Conservation (phyloP, 2,329 filamentous ascomycete species). For the Fusarium pseudocircinatum region DNA sequence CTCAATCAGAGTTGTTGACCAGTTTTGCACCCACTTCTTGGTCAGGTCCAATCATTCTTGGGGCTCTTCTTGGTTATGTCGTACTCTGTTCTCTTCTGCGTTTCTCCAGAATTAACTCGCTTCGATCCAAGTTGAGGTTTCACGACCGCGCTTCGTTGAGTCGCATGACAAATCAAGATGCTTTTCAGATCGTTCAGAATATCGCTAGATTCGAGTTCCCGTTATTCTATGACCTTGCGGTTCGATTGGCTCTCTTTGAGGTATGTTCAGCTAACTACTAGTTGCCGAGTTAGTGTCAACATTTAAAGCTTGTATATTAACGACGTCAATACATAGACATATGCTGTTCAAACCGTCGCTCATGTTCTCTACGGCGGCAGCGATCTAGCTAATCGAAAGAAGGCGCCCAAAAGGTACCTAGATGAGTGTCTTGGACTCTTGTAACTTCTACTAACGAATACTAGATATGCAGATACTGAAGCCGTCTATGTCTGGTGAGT, state of each 20-base stretch:
- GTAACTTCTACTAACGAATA: neutral
- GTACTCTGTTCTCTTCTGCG: conserved; percentile 50
- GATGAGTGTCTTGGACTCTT: neutral
- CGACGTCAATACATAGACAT: conserved; percentile 46
- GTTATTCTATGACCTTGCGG: conserved; percentile 48
- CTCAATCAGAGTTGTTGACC: neutral
- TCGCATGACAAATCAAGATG: conserved; percentile 55
- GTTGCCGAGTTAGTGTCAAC: neutral
- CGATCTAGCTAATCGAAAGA: conserved; percentile 46
- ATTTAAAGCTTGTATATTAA: neutral
- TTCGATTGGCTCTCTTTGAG: conserved; percentile 55
- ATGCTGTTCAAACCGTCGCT: conserved; percentile 51
- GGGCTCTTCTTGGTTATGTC: conserved; percentile 45
- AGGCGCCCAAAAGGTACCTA: conserved; percentile 49
- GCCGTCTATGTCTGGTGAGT: conserved; percentile 50
- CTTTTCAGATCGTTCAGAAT: conserved; percentile 55
- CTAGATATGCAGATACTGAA: conserved; percentile 54
- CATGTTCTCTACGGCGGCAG: conserved; percentile 50
- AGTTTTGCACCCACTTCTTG: conserved; percentile 15
- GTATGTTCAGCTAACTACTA: conserved; percentile 25
- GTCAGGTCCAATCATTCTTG: conserved; percentile 24
- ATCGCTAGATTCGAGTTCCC: conserved; percentile 51
- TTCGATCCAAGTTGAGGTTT: conserved; percentile 47
- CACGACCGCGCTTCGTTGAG: conserved; percentile 49
- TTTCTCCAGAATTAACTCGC: conserved; percentile 47